phyloP scores from a whole-genome alignment of 2,329 filamentous ascomycete species.

The Chalaropsis thielavioides region DNA sequence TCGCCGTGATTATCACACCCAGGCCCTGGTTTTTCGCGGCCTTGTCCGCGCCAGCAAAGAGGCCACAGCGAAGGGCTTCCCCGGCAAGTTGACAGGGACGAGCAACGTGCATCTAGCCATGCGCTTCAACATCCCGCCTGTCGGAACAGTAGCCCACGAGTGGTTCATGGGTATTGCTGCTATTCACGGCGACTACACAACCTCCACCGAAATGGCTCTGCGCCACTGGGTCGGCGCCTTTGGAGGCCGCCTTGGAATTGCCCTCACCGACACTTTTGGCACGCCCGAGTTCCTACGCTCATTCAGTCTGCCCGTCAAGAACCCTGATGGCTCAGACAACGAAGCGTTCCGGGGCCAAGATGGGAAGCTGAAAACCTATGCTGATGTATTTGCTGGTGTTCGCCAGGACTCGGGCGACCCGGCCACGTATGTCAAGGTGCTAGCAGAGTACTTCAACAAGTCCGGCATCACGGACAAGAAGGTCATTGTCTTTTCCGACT shows the following conservation, averaged over 20 bases:
- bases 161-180: constrained; percentile 99
- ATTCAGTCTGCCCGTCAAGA: constrained; percentile 52
- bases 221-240: constrained; percentile 86
- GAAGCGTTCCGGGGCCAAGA: constrained; percentile 30
- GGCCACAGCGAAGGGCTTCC: constrained; percentile 46
- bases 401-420: constrained; percentile 87
- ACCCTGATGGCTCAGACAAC: constrained; percentile 30
- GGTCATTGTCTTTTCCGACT: constrained; percentile 89
- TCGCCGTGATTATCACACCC: constrained; percentile 85
- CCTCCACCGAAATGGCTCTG: constrained; percentile 71
- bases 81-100: constrained; percentile 68
- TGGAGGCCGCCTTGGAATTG: constrained; percentile 70
- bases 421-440: constrained; percentile 59
- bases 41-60: constrained; percentile 66
- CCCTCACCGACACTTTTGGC: constrained; percentile 91
- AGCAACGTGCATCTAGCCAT: constrained; percentile 97
- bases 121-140: constrained; percentile 69
- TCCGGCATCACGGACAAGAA: constrained; percentile 68
- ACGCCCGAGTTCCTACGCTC: constrained; percentile 76
- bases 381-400: constrained; percentile 67
- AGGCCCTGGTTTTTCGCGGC: constrained; percentile 79
- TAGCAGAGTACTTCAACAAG: constrained; percentile 66
- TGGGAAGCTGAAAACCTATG: constrained; percentile 48
- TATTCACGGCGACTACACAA: constrained; percentile 70
- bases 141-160: constrained; percentile 86